phyloP scores from a whole-genome alignment of 805 yeast species.

The Ogataea ganodermae region DNA sequence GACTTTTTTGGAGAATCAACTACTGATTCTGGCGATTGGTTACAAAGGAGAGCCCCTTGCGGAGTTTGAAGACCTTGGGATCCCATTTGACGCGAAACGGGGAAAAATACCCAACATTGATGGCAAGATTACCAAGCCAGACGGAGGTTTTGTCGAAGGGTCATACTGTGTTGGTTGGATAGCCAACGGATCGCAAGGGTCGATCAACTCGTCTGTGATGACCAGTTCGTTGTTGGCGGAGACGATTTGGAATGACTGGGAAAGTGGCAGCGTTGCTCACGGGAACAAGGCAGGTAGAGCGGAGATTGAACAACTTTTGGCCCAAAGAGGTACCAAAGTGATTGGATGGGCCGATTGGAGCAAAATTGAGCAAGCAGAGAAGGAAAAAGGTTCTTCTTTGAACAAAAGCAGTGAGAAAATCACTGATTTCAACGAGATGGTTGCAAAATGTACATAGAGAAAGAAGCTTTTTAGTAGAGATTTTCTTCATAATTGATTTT shows the following conservation, averaged over 20 bases:
- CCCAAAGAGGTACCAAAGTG: slow-evolving; percentile 25
- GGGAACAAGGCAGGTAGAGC: slow-evolving; percentile 34
- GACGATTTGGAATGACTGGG: slow-evolving; percentile 54
- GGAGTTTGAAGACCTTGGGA: slow-evolving; percentile 54
- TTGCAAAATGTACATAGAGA: slow-evolving; percentile 29
- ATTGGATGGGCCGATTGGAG: slow-evolving; percentile 72
- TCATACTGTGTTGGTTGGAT: slow-evolving; percentile 92
- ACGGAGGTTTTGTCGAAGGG: slow-evolving; percentile 39
- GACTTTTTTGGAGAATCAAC: slow-evolving; percentile 48
- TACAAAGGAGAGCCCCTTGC: slow-evolving; percentile 66
- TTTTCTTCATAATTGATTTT: not conserved
- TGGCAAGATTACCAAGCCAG: slow-evolving; percentile 43
- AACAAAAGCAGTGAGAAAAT: slow-evolving; percentile 66
- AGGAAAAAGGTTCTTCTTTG: slow-evolving; percentile 43
- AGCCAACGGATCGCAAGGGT: slow-evolving; percentile 82
- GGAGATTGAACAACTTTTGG: slow-evolving; percentile 27
- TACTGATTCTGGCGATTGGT: slow-evolving; percentile 81
- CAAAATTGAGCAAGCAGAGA: slow-evolving; percentile 55
- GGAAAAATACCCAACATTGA: slow-evolving; percentile 49
- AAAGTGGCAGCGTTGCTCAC: slow-evolving; percentile 12
- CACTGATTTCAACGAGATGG: slow-evolving; percentile 49
- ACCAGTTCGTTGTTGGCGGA: slow-evolving; percentile 78
- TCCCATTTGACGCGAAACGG: slow-evolving; percentile 45
- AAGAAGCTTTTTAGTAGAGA: not conserved
- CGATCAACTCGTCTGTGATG: slow-evolving; percentile 87